phyloP scores from a whole-genome alignment of 768 basidiomycete genomes.

The Tricholoma matsutake region DNA sequence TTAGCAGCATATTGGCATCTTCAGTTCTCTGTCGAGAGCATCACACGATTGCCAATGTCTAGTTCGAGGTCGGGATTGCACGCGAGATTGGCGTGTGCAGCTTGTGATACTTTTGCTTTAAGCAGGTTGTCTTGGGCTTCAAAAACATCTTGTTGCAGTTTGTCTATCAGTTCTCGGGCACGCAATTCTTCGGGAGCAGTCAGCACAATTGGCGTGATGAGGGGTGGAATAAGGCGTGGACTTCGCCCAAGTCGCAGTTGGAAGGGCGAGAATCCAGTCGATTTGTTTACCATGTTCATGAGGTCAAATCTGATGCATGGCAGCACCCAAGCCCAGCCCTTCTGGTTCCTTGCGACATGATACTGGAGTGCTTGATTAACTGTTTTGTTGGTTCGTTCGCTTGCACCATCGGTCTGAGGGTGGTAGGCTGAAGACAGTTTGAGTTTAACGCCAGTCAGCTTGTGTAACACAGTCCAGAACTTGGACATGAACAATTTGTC shows the following conservation, averaged over 20 bases:
- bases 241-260: constrained; percentile 23
- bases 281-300: constrained; percentile 28
- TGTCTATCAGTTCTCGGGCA: neutral
- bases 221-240: neutral
- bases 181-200: constrained; percentile 22
- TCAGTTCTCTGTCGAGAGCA: constrained; percentile 25
- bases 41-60: constrained; percentile 18
- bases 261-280: constrained; percentile 30
- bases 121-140: no score
- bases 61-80: neutral
- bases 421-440: neutral
- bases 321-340: neutral
- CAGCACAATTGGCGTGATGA: constrained; percentile 1
- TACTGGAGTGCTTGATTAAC: neutral
- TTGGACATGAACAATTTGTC: no score
- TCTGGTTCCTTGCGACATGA: neutral
- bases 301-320: constrained; percentile 25
- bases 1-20: constrained; percentile 14
- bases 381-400: neutral
- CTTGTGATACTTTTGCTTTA: no score
- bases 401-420: no score
- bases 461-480: neutral
- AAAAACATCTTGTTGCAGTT: no score
- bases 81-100: neutral
- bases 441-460: neutral